Base-by-base conservation (phyloP, 2,329 filamentous ascomycete species). In the Fusarium verrucosum region DNA sequence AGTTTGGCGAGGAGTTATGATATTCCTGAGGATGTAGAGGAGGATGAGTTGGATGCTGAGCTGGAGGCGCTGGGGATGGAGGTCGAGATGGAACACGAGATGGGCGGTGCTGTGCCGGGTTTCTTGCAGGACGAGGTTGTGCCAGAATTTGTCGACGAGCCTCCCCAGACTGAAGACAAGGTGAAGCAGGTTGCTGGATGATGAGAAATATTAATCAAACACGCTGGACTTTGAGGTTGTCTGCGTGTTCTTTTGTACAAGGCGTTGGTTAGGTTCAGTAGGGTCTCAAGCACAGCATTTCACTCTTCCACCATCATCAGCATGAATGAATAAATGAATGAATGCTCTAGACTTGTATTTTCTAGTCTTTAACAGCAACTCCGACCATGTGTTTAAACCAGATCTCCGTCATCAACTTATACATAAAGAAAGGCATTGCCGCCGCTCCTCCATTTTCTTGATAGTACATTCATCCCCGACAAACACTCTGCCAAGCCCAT, bases 21-120 rank as follows among this genome's bases (percentile, higher is more conserved):
- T 75, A 85, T 99, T 32, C 95, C 95, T 0, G 95, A 99, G 72
- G 95, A 98, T 76, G 93, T 99, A 20, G 94, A 98, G 76, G 95
- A 99, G 86, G 88, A 91, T 3, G 95, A 99, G 81, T 79, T 99
- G 61, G 95, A 99, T 80, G 95, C 95, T 5, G 95, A 99, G 83
- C 80, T 99, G 47, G 95, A 99, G 82, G 94, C 95, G 8, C 79
- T 99, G 32, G 94, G 94, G 1, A 90, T 97, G 72, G 95, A 99
- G 80, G 90, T 92, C n/a, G 92, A 97, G 79, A 84, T 96, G 70
- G 94, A 96, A 74, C 85, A 86, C 46, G 83, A 87, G 53, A 81
- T 91, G 66, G 86, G 78, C 35, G 81, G 81, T 11, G 87, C 86
- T 43, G 83, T 96, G 69, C 95, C 95, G 0, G 89, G 89, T 46